These are phyloP conservation scores for Gloeopeniophorella convolvens DNA, from an alignment of 768 basidiomycete genomes.

Conservation along the genomic window DNA sequence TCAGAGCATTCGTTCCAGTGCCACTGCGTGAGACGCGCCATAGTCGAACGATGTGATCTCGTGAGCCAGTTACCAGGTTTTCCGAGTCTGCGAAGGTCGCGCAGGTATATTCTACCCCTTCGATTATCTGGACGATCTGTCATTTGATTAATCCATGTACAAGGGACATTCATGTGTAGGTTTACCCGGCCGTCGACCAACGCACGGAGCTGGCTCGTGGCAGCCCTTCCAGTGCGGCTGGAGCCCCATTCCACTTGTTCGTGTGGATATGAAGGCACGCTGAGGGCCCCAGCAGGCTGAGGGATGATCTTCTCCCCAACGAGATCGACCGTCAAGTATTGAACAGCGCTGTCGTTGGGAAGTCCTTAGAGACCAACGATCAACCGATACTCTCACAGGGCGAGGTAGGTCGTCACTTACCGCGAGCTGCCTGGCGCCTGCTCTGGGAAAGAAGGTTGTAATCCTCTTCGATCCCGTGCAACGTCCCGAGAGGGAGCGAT, in stretches of 20 bases:
- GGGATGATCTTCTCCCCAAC: slow-evolving; percentile 56
- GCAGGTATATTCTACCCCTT: slow-evolving; percentile 64
- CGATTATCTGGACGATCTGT: slow-evolving; percentile 70
- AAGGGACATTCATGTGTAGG: background rate
- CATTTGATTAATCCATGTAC: slow-evolving; percentile 1
- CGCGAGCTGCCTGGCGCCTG: slow-evolving; percentile 42
- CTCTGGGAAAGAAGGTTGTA: slow-evolving; percentile 60
- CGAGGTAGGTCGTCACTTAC: slow-evolving; percentile 29
- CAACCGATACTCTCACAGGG: background rate
- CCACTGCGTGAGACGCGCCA: slow-evolving; percentile 58
- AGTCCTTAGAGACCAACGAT: slow-evolving; percentile 35
- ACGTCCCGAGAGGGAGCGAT: slow-evolving; percentile 61
- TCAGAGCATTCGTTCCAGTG: slow-evolving; percentile 19
- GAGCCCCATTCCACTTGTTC: slow-evolving; percentile 67
- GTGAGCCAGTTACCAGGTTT: slow-evolving; percentile 73
- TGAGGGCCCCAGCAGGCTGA: slow-evolving; percentile 51
- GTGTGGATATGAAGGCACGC: slow-evolving; percentile 51
- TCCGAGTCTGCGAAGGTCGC: slow-evolving; percentile 71
- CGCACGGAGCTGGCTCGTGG: slow-evolving; percentile 52
- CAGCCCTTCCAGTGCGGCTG: slow-evolving; percentile 29
- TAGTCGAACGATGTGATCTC: slow-evolving; percentile 73
- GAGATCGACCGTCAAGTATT: slow-evolving; percentile 49
- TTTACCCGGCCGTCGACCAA: slow-evolving; percentile 56
- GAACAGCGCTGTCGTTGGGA: slow-evolving; percentile 40
- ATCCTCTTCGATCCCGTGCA: slow-evolving; percentile 83